Base-by-base conservation (phyloP, 305 asterid species). In the Coffea humblotiana region DNA sequence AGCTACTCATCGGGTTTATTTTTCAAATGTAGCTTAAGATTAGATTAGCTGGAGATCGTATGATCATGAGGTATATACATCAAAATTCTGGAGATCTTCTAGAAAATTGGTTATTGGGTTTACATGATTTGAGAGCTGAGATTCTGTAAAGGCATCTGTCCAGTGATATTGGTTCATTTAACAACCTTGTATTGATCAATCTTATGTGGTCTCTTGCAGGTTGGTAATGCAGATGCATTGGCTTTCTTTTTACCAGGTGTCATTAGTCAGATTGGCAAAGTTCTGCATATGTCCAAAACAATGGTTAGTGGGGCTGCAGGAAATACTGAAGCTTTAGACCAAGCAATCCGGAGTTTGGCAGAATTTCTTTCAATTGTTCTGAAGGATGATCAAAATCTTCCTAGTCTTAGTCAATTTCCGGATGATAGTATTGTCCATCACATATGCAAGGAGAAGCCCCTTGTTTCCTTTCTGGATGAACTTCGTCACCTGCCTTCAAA, bases 301-400 rank as follows among this genome's bases (percentile, higher is more conserved):
- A 90, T 94, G 97, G 88, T 89, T 81, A 96, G 97, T 77, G 99
- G 99, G 85, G 97, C 98, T 0, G 97, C 97, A 74, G 99, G 95
- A 77, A 96, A 92, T 85, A 75, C 92, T 35, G 92, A 90, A 83
- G 94, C 98, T 78, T 85, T 91, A 82, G 91, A 91, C 66, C 97
- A 90, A 76, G 96, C 99, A 67, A 74, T 96, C 77, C 88, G 94
- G 87, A 87, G 92, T 58, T 81, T 96, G 83, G 87, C 95, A n/a
- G 99, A 94, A 84, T 90, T 85, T 87, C 95, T 96, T 52, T 81
- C 84, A 72, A 84, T 91, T 85, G 98, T 94, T 87, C 90, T 96
- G 43, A 88, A 83, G 58, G 97, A 96, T 81, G 86, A 67, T 74
- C 81, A 78, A 74, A 83, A 87, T 86, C 51, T 75, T 80, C 85